Conservation (phyloP, 2,329 filamentous ascomycete species). For the Claviceps sp. region DNA sequence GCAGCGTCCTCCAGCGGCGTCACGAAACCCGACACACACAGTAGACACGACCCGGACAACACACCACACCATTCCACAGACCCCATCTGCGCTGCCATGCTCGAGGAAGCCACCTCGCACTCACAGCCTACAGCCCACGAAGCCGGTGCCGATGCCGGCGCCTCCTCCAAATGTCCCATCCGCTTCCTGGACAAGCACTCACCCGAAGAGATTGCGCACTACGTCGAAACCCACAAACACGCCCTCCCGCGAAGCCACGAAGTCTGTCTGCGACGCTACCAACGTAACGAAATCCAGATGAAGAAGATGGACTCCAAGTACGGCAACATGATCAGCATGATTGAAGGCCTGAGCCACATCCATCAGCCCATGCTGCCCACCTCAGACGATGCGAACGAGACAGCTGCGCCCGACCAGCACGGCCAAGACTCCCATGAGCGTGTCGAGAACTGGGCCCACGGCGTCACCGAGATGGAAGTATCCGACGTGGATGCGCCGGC, state of each 20-base stretch:
- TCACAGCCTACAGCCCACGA: too few species aligned
- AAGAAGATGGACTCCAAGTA: slow-evolving; percentile 89
- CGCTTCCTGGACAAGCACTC: slow-evolving; percentile 86
- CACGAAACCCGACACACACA: slow-evolving; percentile 8
- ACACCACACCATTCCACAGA: slow-evolving; percentile 39
- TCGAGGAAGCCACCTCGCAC: slow-evolving; percentile 42
- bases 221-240: slow-evolving; percentile 91
- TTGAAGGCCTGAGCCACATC: slow-evolving; percentile 74
- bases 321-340: slow-evolving; percentile 85
- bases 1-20: slow-evolving; percentile 22
- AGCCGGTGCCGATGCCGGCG: not conserved
- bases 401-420: slow-evolving; percentile 31
- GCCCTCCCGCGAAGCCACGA: slow-evolving; percentile 88
- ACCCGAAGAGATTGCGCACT: slow-evolving; percentile 82
- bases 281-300: slow-evolving; percentile 74
- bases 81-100: slow-evolving; percentile 52
- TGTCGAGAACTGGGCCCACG: slow-evolving; percentile 77
- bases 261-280: slow-evolving; percentile 79
- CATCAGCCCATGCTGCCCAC: slow-evolving; percentile 76
- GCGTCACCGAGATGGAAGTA: slow-evolving; percentile 45
- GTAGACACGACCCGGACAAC: slow-evolving; percentile 18
- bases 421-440: slow-evolving; percentile 50
- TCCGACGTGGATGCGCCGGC: slow-evolving; percentile 24
- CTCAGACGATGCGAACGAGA: slow-evolving; percentile 30
- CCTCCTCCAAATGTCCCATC: slow-evolving; percentile 66